Evolutionary conservation across 1,284 basidiomycete species (phyloP).

Genomic region (Heterobasidion parviporum): DNA sequence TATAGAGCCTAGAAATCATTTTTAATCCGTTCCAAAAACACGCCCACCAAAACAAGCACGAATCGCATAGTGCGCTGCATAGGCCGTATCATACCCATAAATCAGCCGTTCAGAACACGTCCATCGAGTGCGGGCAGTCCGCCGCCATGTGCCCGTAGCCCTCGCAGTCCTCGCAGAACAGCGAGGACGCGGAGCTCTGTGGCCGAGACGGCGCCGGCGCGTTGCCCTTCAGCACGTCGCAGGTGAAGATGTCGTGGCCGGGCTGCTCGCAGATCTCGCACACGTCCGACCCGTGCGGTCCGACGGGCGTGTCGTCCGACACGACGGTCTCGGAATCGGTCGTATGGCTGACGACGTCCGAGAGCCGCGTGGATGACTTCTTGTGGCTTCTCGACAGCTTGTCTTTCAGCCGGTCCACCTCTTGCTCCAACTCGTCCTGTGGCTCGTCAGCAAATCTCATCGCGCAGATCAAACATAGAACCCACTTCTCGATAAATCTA

Average conservation of each 20-base stretch:
- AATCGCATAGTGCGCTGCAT: background rate
- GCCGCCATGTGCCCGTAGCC: slow-evolving; percentile 59
- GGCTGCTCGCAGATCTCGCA: slow-evolving; percentile 82
- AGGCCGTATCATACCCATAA: background rate
- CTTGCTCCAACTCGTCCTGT: slow-evolving; percentile 84
- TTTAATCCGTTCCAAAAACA: no score
- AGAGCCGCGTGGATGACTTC: slow-evolving; percentile 46
- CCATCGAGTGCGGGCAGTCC: slow-evolving; percentile 72
- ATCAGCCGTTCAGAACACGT: slow-evolving; percentile 52
- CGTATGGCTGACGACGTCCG: slow-evolving; percentile 27
- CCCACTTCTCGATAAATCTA: slow-evolving; percentile 82
- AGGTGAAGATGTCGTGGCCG: slow-evolving; percentile 79
- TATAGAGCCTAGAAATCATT: background rate
- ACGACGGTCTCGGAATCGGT: slow-evolving; percentile 10
- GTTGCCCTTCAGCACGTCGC: slow-evolving; percentile 50
- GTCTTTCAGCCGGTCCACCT: slow-evolving; percentile 69
- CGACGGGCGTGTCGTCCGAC: slow-evolving; percentile 9
- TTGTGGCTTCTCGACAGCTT: slow-evolving; percentile 50
- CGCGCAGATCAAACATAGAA: slow-evolving; percentile 4
- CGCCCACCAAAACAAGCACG: no score
- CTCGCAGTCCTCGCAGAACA: slow-evolving; percentile 75
- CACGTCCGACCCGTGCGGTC: slow-evolving; percentile 25
- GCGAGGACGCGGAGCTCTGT: slow-evolving; percentile 19
- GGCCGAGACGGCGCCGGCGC: slow-evolving; percentile 5
- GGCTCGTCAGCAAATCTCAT: slow-evolving; percentile 4